Percentiles rank a stretch among this genome's conserved stretches.
Evolutionary conservation across 2,329 filamentous ascomycete genomes (phyloP).

Genomic region (Fusarium liriodendri): DNA sequence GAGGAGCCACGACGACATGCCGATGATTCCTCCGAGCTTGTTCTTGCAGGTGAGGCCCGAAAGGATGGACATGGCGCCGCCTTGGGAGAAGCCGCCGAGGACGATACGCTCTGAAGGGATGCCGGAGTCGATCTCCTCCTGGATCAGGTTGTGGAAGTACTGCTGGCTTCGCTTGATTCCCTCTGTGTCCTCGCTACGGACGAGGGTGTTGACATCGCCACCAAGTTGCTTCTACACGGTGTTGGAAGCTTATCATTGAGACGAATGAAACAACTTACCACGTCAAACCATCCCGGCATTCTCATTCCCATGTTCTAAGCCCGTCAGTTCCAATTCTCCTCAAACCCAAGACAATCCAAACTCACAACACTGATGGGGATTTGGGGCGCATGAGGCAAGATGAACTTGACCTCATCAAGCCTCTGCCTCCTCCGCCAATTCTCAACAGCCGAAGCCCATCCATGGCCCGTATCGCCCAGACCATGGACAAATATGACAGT

Average conservation of each 20-base stretch:
- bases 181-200: constrained; percentile 69
- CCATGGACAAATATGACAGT: constrained; percentile 96
- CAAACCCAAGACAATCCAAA: background rate
- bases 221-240: constrained; percentile 48
- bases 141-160: constrained; percentile 83
- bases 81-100: constrained; percentile 87
- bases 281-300: constrained; percentile 92
- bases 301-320: constrained; percentile 44
- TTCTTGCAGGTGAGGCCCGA: constrained; percentile 77
- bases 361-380: constrained; percentile 81
- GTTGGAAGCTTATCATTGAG: constrained; percentile 1
- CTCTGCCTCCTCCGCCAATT: constrained; percentile 84
- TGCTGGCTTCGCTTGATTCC: constrained; percentile 80
- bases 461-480: constrained; percentile 83
- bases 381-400: constrained; percentile 89
- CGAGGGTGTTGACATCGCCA: constrained; percentile 46
- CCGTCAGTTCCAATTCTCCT: constrained; percentile 19
- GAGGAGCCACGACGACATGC: constrained; percentile 84
- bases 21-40: constrained; percentile 89
- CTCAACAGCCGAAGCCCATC: constrained; percentile 86
- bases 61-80: constrained; percentile 87
- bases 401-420: constrained; percentile 91
- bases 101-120: constrained; percentile 87
- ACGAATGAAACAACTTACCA: constrained; percentile 59
- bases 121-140: constrained; percentile 81